Conservation (phyloP, 2,329 filamentous ascomycete species). For the Cladosporium oxysporum region DNA sequence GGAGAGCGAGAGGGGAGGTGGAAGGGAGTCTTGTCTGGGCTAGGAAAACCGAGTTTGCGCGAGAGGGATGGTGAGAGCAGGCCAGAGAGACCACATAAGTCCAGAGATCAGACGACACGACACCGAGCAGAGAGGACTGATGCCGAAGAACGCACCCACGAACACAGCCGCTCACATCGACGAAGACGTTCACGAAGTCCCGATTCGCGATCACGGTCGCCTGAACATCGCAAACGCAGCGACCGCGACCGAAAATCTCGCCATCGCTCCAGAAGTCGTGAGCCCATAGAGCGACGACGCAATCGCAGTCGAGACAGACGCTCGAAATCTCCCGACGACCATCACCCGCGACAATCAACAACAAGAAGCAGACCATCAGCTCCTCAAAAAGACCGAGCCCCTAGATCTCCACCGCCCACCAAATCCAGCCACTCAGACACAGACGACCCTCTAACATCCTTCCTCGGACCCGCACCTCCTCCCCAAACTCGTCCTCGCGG, state of each 20-base stretch:
- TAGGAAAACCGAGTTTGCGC: conserved; percentile 12
- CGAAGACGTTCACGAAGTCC: conserved; percentile 12
- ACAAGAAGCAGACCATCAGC: background rate
- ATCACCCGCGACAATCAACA: background rate
- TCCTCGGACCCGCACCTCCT: conserved; percentile 52
- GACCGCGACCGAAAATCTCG: background rate
- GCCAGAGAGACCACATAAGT: background rate
- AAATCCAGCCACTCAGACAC: conserved; percentile 19
- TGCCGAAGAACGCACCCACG: background rate
- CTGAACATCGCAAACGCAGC: background rate
- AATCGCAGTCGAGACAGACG: background rate
- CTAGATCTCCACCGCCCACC: background rate
- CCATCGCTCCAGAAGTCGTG: conserved; percentile 3
- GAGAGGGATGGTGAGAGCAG: conserved; percentile 7
- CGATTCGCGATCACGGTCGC: conserved; percentile 18
- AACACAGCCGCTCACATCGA: background rate
- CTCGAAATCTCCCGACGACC: conserved; percentile 6
- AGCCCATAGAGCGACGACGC: background rate
- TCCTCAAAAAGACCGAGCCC: background rate
- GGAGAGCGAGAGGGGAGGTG: conserved; percentile 26
- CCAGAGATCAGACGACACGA: background rate
- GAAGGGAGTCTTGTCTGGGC: conserved; percentile 25
- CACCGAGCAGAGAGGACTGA: background rate
- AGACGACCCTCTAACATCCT: conserved; percentile 72
- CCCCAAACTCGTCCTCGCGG: conserved; percentile 59